Percentiles rank a stretch among this genome's conserved stretches.
Evolutionary conservation across 1,284 basidiomycete species (phyloP).

Genomic region (Ceratobasidium sp.): DNA sequence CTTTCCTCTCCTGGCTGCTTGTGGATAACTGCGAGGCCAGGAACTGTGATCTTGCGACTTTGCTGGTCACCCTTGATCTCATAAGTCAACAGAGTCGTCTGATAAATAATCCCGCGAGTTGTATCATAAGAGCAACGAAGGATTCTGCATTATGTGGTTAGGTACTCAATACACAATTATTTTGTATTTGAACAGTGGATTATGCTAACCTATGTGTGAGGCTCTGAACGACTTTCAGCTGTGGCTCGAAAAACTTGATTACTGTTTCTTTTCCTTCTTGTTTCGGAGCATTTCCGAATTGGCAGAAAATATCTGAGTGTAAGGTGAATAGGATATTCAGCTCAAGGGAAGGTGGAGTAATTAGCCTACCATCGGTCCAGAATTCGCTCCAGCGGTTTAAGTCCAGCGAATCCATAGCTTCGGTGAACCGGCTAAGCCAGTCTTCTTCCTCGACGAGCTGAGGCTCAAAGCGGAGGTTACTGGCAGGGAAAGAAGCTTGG

Average conservation of each 20-base stretch:
- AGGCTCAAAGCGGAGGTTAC: slow-evolving; percentile 1
- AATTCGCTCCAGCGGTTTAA: slow-evolving; percentile 13
- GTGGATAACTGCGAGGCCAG: slow-evolving; percentile 26
- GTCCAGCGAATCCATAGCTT: slow-evolving; percentile 28
- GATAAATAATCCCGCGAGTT: slow-evolving; percentile 26
- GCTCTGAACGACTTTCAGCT: not conserved
- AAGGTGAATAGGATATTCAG: not conserved
- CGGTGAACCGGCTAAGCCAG: slow-evolving; percentile 19
- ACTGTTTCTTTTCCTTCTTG: slow-evolving; percentile 15
- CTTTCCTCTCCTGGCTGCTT: not conserved
- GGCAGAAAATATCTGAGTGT: slow-evolving; percentile 9
- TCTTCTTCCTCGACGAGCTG: not conserved
- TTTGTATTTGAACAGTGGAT: no score
- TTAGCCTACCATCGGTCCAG: slow-evolving; percentile 16
- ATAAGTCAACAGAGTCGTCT: slow-evolving; percentile 6
- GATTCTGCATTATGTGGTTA: not conserved
- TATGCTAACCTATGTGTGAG: slow-evolving; percentile 31
- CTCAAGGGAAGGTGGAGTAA: not conserved
- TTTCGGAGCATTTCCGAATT: slow-evolving; percentile 32
- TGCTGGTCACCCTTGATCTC: slow-evolving; percentile 29
- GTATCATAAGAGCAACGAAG: slow-evolving; percentile 8
- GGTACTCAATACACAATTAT: not conserved
- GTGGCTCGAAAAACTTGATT: slow-evolving; percentile 3
- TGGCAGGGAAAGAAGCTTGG: not conserved
- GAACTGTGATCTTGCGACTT: slow-evolving; percentile 8